phyloP scores from a whole-genome alignment of 306 rosid genomes.

The Inga laurina region DNA sequence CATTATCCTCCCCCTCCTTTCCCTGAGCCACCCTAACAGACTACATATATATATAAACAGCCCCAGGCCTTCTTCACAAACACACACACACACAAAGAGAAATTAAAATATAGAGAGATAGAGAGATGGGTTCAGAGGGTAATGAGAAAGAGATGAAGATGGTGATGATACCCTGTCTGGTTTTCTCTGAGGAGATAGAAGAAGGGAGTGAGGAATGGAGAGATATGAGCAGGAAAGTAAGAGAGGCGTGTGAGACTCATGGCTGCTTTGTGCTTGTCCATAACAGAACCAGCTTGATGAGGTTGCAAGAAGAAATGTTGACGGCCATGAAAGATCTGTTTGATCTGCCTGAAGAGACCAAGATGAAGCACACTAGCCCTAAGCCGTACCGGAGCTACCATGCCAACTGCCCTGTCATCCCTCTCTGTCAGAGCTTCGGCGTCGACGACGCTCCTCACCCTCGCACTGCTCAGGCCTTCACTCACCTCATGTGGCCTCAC shows the following conservation, averaged over 20 bases:
- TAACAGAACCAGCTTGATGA: constrained; percentile 3
- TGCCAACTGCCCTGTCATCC: constrained; percentile 23
- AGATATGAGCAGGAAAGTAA: constrained; percentile 41
- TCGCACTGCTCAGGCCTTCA: constrained; percentile 29
- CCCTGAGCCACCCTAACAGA: too few species aligned
- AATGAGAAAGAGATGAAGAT: neutral
- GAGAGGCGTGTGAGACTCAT: constrained; percentile 49
- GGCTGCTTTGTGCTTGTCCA: constrained; percentile 35
- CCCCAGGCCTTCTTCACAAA: too few species aligned
- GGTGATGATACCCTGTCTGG: constrained; percentile 22
- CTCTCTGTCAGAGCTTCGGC: constrained; percentile 50
- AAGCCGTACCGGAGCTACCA: constrained; percentile 46
- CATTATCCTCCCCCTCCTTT: too few species aligned
- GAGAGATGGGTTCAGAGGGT: constrained; percentile 17
- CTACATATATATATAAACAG: too few species aligned
- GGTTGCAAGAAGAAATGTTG: constrained; percentile 34
- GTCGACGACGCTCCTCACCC: constrained; percentile 32
- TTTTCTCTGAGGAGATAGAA: constrained; percentile 21
- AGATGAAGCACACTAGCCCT: constrained; percentile 32
- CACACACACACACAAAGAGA: too few species aligned
- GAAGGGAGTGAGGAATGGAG: constrained; percentile 40
- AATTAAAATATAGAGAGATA: too few species aligned
- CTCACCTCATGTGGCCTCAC: constrained; percentile 62
- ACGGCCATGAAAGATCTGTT: constrained; percentile 40
- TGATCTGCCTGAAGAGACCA: constrained; percentile 55